These are phyloP conservation scores for Phoenix dactylifera DNA, from an alignment of 176 grass and related monocot genomes.

Conservation along the genomic window DNA sequence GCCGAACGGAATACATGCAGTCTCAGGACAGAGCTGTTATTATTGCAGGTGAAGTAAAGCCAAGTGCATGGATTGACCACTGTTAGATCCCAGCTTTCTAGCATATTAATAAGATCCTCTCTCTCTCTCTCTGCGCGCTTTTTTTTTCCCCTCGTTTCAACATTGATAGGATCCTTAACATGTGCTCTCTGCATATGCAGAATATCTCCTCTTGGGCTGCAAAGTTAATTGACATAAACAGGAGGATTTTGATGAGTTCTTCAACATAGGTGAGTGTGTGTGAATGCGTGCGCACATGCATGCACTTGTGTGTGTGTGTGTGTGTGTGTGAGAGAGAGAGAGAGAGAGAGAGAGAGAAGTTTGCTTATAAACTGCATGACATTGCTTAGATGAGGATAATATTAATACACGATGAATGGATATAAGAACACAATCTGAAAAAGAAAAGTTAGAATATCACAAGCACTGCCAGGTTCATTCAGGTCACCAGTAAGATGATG, in stretches of 20 bases:
- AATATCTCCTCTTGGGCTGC: conserved; percentile 18
- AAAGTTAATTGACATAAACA: not conserved
- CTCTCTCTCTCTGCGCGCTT: conserved; percentile 5
- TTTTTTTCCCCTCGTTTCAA: not conserved
- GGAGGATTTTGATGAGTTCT: not conserved
- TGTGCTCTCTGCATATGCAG: conserved; percentile 1
- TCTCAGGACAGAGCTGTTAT: conserved; percentile 9
- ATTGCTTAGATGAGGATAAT: no score
- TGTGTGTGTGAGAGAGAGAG: no score
- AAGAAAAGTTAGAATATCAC: no score
- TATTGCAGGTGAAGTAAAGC: conserved; percentile 13
- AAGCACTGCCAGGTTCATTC: no score
- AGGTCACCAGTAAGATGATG: no score
- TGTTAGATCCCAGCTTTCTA: conserved; percentile 18
- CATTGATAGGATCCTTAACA: conserved; percentile 13
- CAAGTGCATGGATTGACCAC: conserved; percentile 15
- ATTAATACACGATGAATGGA: no score
- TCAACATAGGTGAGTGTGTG: conserved; percentile 3
- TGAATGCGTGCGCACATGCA: not conserved
- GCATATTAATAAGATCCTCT: conserved; percentile 16
- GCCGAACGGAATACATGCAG: conserved; percentile 4
- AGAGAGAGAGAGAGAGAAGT: no score
- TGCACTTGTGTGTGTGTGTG: no score
- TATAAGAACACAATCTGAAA: no score
- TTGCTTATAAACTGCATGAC: no score